Percentiles rank a stretch among this genome's conserved stretches.
Conservation (phyloP, 768 basidiomycete genomes). For the Leccinum obscurum region DNA sequence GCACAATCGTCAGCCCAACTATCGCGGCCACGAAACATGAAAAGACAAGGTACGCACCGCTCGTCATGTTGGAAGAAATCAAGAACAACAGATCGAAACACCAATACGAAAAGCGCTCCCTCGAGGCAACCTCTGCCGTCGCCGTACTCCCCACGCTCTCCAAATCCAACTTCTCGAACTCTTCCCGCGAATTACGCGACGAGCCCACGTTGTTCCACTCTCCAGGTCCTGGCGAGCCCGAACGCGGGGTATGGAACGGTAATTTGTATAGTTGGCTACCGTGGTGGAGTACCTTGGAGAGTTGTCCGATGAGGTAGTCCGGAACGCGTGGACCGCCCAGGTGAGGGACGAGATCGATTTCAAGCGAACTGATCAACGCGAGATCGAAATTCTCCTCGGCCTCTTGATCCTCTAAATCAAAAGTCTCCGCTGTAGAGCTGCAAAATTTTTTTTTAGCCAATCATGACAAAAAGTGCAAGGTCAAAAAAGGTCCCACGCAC, state of each 20-base stretch:
- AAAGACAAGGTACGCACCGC: too few relatives aligned
- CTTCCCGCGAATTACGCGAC: conserved; percentile 22
- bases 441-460: neutral
- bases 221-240: conserved; percentile 12
- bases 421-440: conserved; percentile 59
- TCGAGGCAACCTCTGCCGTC: too few relatives aligned
- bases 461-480: neutral
- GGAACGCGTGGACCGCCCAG: conserved; percentile 69
- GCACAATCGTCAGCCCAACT: neutral
- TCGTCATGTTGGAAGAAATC: too few relatives aligned
- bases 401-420: conserved; percentile 65
- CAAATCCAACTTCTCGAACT: conserved; percentile 39
- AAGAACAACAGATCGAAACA: too few relatives aligned
- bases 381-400: conserved; percentile 85
- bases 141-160: too few relatives aligned
- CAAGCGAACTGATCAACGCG: conserved; percentile 72
- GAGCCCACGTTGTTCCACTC: conserved; percentile 8
- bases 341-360: conserved; percentile 80
- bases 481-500: conserved; percentile 41
- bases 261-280: conserved; percentile 65
- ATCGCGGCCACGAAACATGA: too few relatives aligned
- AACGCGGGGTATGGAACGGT: conserved; percentile 1
- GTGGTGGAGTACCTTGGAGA: conserved; percentile 70
- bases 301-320: conserved; percentile 63
- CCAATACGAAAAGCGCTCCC: too few relatives aligned